A percentile compares a stretch with the other conserved stretches of the same genome.
phyloP scores from a whole-genome alignment of 2,329 filamentous ascomycete species.

The Cercospora sp. region DNA sequence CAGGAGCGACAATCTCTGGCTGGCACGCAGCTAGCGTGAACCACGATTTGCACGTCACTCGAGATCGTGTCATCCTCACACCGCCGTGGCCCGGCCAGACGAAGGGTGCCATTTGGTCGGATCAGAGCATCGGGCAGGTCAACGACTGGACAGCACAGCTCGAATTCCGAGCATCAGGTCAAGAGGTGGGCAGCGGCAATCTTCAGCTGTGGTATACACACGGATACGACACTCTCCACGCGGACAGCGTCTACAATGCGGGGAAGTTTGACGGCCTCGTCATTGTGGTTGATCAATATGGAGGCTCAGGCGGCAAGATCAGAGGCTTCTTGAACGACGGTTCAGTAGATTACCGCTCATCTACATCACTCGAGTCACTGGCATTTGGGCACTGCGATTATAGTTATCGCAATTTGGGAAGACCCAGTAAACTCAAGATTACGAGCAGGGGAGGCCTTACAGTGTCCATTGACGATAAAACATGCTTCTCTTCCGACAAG shows the following conservation, averaged over 20 bases:
- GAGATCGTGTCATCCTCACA: slow-evolving; percentile 89
- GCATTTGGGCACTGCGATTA: slow-evolving; percentile 94
- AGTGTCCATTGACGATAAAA: slow-evolving; percentile 75
- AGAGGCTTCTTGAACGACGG: slow-evolving; percentile 95
- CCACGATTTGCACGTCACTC: slow-evolving; percentile 63
- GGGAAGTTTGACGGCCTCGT: slow-evolving; percentile 87
- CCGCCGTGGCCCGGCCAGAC: slow-evolving; percentile 83
- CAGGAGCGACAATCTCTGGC: slow-evolving; percentile 57
- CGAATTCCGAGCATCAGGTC: slow-evolving; percentile 82
- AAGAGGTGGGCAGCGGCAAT: slow-evolving; percentile 82
- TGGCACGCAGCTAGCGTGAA: slow-evolving; percentile 58
- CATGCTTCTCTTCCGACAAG: slow-evolving; percentile 80
- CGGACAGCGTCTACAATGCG: slow-evolving; percentile 79
- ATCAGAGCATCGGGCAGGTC: slow-evolving; percentile 58
- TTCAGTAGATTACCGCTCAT: slow-evolving; percentile 71
- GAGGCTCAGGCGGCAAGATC: slow-evolving; percentile 74
- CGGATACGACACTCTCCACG: slow-evolving; percentile 63
- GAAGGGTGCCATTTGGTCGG: slow-evolving; percentile 79
- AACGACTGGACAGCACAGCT: slow-evolving; percentile 72
- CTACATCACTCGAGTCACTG: slow-evolving; percentile 75
- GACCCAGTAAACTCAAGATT: slow-evolving; percentile 76
- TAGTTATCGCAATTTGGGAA: slow-evolving; percentile 85
- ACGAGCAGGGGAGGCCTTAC: slow-evolving; percentile 66
- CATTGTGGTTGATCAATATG: slow-evolving; percentile 80
- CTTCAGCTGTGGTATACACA: slow-evolving; percentile 89